Evolutionary conservation across 2,329 filamentous ascomycete species (phyloP).

Genomic region (Ceratocystis alfenasii): DNA sequence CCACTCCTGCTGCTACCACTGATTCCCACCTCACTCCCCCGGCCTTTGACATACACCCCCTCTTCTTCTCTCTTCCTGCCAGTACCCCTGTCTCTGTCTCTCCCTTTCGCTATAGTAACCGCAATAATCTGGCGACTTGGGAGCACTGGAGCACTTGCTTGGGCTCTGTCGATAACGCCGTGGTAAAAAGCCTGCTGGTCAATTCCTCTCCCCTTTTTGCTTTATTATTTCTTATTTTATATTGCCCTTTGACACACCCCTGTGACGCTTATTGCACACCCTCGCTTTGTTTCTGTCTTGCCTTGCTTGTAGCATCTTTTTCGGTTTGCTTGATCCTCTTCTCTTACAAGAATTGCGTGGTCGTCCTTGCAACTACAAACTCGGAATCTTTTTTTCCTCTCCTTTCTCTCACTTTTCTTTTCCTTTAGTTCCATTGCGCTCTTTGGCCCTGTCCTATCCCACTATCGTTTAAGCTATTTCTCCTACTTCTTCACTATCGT

Average conservation of each 20-base stretch:
- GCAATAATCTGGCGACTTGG: no score
- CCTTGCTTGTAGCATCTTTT: conserved; percentile 12
- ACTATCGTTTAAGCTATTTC: conserved; percentile 12
- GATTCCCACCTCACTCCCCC: neutral
- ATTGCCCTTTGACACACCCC: neutral
- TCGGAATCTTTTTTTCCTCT: neutral
- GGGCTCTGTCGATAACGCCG: neutral
- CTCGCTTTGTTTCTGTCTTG: conserved; percentile 4
- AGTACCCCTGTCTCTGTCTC: neutral
- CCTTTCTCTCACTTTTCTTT: neutral
- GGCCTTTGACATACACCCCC: neutral
- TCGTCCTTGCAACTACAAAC: conserved; percentile 1
- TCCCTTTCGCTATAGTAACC: conserved; percentile 7
- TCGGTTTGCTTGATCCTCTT: conserved; percentile 17
- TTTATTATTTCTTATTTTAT: neutral
- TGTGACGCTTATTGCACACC: neutral
- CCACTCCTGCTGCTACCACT: no score
- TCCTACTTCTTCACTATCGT: conserved; percentile 8
- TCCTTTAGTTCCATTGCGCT: neutral
- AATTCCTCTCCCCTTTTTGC: neutral
- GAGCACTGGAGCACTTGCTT: neutral
- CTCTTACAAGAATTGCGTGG: conserved; percentile 15
- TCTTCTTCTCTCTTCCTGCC: neutral
- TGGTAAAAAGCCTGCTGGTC: neutral
- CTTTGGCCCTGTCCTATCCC: neutral